Conservation (phyloP, 2,329 filamentous ascomycete species). For the Teratosphaeria pseudoeucalypti region DNA sequence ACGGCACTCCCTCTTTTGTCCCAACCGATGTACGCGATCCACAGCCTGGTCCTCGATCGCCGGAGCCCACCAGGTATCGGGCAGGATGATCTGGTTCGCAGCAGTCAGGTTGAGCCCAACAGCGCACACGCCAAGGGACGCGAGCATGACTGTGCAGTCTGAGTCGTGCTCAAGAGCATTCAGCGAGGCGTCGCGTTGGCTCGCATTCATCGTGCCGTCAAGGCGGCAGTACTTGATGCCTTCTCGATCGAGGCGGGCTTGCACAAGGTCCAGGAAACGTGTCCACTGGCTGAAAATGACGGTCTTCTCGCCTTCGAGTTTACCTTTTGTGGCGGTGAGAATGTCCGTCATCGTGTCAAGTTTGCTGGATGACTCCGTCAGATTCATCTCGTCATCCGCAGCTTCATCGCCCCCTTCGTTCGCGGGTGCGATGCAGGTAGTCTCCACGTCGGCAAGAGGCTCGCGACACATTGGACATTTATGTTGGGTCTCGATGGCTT, state of each 20-base stretch:
- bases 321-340: constrained; percentile 56
- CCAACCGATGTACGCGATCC: constrained; percentile 76
- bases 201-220: constrained; percentile 67
- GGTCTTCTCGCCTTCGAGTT: constrained; percentile 51
- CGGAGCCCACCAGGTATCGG: constrained; percentile 82
- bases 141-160: constrained; percentile 64
- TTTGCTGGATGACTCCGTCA: constrained; percentile 64
- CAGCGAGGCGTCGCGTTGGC: constrained; percentile 62
- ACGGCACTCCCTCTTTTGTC: constrained; percentile 67
- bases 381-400: constrained; percentile 38
- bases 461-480: constrained; percentile 81
- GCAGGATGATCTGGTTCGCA: constrained; percentile 74
- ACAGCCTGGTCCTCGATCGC: constrained; percentile 88
- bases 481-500: constrained; percentile 62
- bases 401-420: constrained; percentile 39
- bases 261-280: constrained; percentile 60
- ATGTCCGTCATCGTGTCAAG: constrained; percentile 70
- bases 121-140: constrained; percentile 69
- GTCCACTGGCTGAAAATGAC: constrained; percentile 73
- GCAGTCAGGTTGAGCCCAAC: constrained; percentile 80
- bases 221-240: constrained; percentile 60
- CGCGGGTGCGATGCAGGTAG: constrained; percentile 54
- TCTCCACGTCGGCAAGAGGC: constrained; percentile 48
- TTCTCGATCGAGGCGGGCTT: constrained; percentile 53
- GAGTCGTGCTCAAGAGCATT: constrained; percentile 56